A percentile compares a stretch with the other conserved stretches of the same genome.
These are phyloP conservation scores for Astrephomene gubernaculifera DNA, from an alignment of 139 green algal genomes.

Conservation along the genomic window DNA sequence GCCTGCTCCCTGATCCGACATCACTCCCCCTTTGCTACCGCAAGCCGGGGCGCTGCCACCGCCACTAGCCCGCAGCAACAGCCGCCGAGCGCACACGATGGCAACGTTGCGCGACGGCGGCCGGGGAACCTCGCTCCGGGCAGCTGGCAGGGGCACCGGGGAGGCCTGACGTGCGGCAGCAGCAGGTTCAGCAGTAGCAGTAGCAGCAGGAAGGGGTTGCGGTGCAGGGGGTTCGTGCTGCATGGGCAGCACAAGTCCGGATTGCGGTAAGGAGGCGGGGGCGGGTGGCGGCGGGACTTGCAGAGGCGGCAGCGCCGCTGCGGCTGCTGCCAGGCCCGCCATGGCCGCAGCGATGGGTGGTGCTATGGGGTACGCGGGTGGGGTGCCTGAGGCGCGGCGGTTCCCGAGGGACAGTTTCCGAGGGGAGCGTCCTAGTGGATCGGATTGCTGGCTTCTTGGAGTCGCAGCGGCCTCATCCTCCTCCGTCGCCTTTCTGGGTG, in stretches of 20 bases:
- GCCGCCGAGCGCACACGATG: background rate
- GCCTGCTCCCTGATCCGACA: background rate
- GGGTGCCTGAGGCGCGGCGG: too few species aligned
- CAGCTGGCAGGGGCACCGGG: background rate
- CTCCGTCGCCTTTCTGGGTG: background rate
- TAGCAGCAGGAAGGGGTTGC: too few species aligned
- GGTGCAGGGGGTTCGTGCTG: too few species aligned
- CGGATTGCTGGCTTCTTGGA: too few species aligned
- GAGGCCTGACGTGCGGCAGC: too few species aligned
- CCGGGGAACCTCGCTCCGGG: background rate
- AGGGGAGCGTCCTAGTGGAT: too few species aligned
- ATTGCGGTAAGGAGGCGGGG: background rate
- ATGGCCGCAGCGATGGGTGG: background rate
- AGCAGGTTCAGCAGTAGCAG: background rate
- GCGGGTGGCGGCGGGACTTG: background rate
- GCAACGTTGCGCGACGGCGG: constrained; percentile 6
- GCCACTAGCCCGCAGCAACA: background rate
- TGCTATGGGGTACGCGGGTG: too few species aligned
- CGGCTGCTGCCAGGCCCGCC: background rate
- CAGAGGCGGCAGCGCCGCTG: background rate
- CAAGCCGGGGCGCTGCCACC: background rate
- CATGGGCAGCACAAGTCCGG: background rate
- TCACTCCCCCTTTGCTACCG: background rate
- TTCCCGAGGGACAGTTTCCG: too few species aligned
- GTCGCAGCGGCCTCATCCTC: background rate